Conservation (phyloP, 495 filamentous ascomycete genomes). For the Hypoxylon lienhwacheense region DNA sequence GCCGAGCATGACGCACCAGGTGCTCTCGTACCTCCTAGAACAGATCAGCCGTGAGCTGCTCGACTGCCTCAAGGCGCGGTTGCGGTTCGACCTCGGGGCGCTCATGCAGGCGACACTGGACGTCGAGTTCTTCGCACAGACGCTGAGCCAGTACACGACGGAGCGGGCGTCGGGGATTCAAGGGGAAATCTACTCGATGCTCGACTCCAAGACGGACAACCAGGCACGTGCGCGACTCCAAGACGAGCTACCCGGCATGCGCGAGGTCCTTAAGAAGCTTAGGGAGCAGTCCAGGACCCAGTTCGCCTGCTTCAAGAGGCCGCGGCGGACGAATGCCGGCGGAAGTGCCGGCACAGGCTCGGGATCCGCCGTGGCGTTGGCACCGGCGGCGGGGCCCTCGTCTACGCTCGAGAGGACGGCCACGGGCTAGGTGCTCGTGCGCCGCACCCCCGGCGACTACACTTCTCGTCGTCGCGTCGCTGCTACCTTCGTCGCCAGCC, state of each 20-base stretch:
- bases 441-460: not conserved
- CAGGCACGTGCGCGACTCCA: constrained; percentile 78
- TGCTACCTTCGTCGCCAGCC: not conserved
- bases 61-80: constrained; percentile 66
- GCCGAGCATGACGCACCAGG: constrained; percentile 65
- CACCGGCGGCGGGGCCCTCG: not conserved
- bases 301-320: constrained; percentile 77
- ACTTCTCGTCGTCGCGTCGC: constrained; percentile 1
- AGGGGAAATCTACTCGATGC: constrained; percentile 82
- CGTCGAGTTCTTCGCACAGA: constrained; percentile 95
- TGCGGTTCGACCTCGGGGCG: constrained; percentile 70
- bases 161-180: constrained; percentile 78
- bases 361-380: not conserved
- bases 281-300: constrained; percentile 81
- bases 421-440: constrained; percentile 35
- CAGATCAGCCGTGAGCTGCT: constrained; percentile 71
- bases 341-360: not conserved
- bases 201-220: constrained; percentile 84
- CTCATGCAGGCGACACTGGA: constrained; percentile 97
- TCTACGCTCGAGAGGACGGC: constrained; percentile 29
- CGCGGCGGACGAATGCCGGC: constrained; percentile 22
- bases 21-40: constrained; percentile 81
- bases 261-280: constrained; percentile 76
- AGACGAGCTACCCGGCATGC: constrained; percentile 85
- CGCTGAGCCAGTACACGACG: constrained; percentile 81